Percentiles rank a stretch among this genome's conserved stretches.
phyloP scores from a whole-genome alignment of 2,329 filamentous ascomycete genomes.

The Scedosporium boydii region DNA sequence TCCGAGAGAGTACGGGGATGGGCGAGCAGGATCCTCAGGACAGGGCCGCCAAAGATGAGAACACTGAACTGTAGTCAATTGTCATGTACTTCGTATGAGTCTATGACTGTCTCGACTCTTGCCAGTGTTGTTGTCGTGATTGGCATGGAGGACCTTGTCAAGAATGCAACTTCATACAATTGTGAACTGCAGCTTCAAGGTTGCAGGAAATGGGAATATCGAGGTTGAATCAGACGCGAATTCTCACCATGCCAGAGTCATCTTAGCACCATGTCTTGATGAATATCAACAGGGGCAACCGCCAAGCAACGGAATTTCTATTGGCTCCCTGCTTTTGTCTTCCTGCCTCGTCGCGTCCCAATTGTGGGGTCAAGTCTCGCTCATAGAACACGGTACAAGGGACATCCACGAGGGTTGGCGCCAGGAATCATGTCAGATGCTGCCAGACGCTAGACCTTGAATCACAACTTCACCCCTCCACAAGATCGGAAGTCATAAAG shows the following conservation, averaged over 20 bases:
- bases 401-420: not conserved
- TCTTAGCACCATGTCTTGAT: not conserved
- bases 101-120: too few relatives aligned
- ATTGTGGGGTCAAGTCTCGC: not conserved
- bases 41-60: too few relatives aligned
- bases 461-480: too few relatives aligned
- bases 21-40: too few relatives aligned
- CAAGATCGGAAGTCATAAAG: too few relatives aligned
- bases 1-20: too few relatives aligned
- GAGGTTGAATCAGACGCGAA: conserved; percentile 2
- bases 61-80: too few relatives aligned
- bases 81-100: too few relatives aligned
- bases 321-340: conserved; percentile 25
- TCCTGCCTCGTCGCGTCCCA: conserved; percentile 3
- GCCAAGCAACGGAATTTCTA: conserved; percentile 41
- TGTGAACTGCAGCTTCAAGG: not conserved
- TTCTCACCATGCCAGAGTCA: conserved; percentile 11
- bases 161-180: not conserved
- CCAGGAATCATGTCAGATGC: too few relatives aligned
- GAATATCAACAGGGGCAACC: conserved; percentile 45
- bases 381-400: not conserved
- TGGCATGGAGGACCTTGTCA: too few relatives aligned
- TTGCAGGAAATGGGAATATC: not conserved
- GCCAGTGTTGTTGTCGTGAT: too few relatives aligned
- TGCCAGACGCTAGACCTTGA: too few relatives aligned